Conservation (phyloP, 441 rosid genomes). For the Metrosideros polymorpha region DNA sequence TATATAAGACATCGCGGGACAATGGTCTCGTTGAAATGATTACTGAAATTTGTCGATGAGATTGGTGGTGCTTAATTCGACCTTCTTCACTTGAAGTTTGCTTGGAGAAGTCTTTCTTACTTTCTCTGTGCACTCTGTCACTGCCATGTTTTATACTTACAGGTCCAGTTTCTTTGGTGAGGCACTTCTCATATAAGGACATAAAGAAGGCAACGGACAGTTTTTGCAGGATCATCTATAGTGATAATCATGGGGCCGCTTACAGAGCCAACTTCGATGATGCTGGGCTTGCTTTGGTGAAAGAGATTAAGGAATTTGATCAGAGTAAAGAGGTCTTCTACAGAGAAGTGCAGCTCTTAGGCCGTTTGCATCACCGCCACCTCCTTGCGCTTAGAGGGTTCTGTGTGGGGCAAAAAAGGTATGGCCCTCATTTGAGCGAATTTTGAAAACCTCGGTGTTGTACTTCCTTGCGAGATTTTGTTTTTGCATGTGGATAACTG, state of each 20-base stretch:
- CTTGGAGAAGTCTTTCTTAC: background rate
- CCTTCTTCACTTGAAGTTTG: background rate
- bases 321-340: slow-evolving; percentile 43
- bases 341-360: slow-evolving; percentile 65
- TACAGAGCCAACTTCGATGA: slow-evolving; percentile 65
- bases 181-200: slow-evolving; percentile 53
- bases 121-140: background rate
- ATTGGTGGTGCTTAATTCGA: background rate
- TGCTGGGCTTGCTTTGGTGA: slow-evolving; percentile 58
- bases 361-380: slow-evolving; percentile 84
- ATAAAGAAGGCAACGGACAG: slow-evolving; percentile 64
- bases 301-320: slow-evolving; percentile 42
- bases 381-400: slow-evolving; percentile 79
- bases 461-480: background rate
- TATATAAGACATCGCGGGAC: background rate
- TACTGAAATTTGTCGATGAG: background rate
- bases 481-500: background rate
- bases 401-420: slow-evolving; percentile 65
- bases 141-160: background rate
- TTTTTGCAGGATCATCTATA: slow-evolving; percentile 50
- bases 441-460: background rate
- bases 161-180: slow-evolving; percentile 45
- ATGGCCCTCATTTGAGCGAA: background rate
- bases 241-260: slow-evolving; percentile 48
- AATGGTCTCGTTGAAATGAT: background rate